Conservation (phyloP, 805 yeast species). For the Ogataea salicorniae region DNA sequence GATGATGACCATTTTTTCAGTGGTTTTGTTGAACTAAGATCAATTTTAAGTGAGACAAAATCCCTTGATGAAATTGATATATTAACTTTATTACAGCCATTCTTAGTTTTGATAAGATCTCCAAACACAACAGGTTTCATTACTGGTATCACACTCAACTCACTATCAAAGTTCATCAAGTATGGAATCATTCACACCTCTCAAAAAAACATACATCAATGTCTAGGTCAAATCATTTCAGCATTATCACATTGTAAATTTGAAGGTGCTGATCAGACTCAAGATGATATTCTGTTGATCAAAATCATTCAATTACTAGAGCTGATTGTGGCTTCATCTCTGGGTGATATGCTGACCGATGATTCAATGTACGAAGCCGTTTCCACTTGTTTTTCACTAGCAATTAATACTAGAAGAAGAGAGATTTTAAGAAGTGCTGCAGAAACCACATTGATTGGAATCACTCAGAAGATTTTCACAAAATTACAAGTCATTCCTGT, state of each 20-base stretch:
- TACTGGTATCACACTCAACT: constrained; percentile 73
- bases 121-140: constrained; percentile 82
- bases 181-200: constrained; percentile 57
- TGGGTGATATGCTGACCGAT: constrained; percentile 67
- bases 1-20: constrained; percentile 57
- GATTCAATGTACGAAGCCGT: constrained; percentile 82
- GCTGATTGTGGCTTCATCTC: constrained; percentile 54
- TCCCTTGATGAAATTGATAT: constrained; percentile 58
- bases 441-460: constrained; percentile 68
- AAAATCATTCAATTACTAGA: constrained; percentile 78
- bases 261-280: constrained; percentile 88
- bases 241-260: constrained; percentile 91
- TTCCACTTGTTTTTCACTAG: constrained; percentile 86
- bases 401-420: constrained; percentile 86
- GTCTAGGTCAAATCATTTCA: constrained; percentile 60
- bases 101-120: constrained; percentile 74
- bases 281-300: constrained; percentile 86
- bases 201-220: constrained; percentile 50
- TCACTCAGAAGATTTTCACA: constrained; percentile 64
- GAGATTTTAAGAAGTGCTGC: constrained; percentile 88
- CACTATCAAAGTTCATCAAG: constrained; percentile 68
- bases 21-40: constrained; percentile 73
- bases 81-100: constrained; percentile 77
- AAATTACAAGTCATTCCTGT: constrained; percentile 50
- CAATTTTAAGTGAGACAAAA: constrained; percentile 55